Evolutionary conservation across 306 rosid species (phyloP).

Genomic region (Ormosia emarginata): DNA sequence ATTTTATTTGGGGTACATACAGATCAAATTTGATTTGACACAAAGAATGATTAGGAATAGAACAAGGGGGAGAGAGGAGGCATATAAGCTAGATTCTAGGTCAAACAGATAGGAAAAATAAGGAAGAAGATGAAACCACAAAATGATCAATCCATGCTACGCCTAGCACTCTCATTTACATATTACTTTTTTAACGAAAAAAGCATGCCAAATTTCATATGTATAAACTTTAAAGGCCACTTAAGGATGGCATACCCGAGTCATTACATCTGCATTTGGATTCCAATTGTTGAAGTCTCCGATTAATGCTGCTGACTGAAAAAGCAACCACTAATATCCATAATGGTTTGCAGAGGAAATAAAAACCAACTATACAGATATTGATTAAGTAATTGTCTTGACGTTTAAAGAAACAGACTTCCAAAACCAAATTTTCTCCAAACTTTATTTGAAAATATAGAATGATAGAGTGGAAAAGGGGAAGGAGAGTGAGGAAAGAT

Average conservation of each 20-base stretch:
- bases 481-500: neutral
- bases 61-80: constrained; percentile 3
- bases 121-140: neutral
- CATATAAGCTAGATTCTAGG: constrained; percentile 8
- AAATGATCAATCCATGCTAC: neutral
- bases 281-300: constrained; percentile 99
- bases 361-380: neutral
- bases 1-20: neutral
- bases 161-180: neutral
- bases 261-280: constrained; percentile 82
- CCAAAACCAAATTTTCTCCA: constrained; percentile 24
- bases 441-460: neutral
- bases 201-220: neutral
- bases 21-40: constrained; percentile 7
- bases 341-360: constrained; percentile 7
- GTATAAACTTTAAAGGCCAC: constrained; percentile 16
- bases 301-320: constrained; percentile 88
- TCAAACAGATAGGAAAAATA: neutral
- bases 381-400: neutral
- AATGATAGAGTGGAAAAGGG: neutral
- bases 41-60: neutral
- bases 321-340: constrained; percentile 25
- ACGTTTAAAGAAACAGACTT: constrained; percentile 5
- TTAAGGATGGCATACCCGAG: constrained; percentile 56
- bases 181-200: neutral